phyloP scores from a whole-genome alignment of 495 filamentous ascomycete species.

The Podospora appendiculata region DNA sequence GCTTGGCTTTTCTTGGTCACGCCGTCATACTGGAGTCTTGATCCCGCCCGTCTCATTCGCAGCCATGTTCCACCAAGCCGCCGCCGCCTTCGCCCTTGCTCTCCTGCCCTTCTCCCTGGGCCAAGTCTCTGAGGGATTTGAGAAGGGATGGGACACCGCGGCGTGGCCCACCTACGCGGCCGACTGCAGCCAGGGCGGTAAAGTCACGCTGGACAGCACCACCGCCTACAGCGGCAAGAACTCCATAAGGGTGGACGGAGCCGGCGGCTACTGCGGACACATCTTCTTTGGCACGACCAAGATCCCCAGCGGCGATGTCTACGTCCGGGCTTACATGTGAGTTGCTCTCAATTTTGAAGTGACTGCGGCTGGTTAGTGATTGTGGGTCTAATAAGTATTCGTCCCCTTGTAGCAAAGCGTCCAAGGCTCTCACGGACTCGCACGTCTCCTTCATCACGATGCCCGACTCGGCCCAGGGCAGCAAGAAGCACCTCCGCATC shows the following conservation, averaged over 20 bases:
- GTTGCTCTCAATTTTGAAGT: constrained; percentile 13
- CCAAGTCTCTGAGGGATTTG: constrained; percentile 47
- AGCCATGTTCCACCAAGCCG: constrained; percentile 36
- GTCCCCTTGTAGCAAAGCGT: constrained; percentile 35
- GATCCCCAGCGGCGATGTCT: constrained; percentile 47
- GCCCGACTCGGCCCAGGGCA: constrained; percentile 46
- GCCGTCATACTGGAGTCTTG: neutral
- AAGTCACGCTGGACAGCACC: constrained; percentile 43
- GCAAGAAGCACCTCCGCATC: constrained; percentile 50
- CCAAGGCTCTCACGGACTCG: constrained; percentile 41
- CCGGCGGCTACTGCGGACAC: constrained; percentile 51
- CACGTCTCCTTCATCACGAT: constrained; percentile 57
- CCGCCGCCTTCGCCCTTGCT: constrained; percentile 35
- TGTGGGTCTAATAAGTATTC: neutral
- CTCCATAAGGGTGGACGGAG: constrained; percentile 44
- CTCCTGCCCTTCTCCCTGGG: constrained; percentile 37
- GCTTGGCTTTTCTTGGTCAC: neutral
- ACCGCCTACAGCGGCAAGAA: constrained; percentile 48
- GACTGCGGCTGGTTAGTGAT: constrained; percentile 2
- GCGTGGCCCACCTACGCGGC: constrained; percentile 48
- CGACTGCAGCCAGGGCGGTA: constrained; percentile 51
- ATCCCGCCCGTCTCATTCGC: neutral
- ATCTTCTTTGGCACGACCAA: constrained; percentile 51
- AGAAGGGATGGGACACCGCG: constrained; percentile 43
- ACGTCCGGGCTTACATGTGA: constrained; percentile 46